A percentile compares a stretch with the other conserved stretches of the same genome.
Evolutionary conservation across 2,329 filamentous ascomycete genomes (phyloP).

Genomic region (Phyllosticta ampelicida): DNA sequence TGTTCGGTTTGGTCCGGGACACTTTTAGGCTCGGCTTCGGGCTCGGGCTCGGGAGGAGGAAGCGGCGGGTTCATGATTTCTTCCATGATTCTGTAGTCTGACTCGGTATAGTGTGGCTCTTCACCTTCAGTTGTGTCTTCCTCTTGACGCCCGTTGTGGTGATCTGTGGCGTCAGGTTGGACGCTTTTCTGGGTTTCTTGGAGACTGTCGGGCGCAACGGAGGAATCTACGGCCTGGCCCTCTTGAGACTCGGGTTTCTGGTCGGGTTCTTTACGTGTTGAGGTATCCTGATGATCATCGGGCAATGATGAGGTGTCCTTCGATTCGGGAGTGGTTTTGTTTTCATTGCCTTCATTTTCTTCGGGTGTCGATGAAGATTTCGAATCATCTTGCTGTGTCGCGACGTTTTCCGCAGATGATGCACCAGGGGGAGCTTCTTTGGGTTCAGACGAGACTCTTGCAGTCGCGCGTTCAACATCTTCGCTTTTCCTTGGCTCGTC

Average conservation of each 20-base stretch:
- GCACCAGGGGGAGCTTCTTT: too few relatives aligned
- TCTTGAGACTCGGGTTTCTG: neutral
- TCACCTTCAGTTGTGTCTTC: neutral
- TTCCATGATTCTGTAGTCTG: neutral
- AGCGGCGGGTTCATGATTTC: neutral
- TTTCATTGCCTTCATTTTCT: too few relatives aligned
- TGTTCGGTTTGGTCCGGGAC: neutral
- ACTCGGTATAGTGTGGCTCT: neutral
- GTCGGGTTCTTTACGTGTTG: neutral
- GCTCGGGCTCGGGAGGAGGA: neutral
- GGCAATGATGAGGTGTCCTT: too few relatives aligned
- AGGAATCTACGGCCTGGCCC: neutral
- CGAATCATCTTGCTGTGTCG: too few relatives aligned
- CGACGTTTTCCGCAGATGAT: too few relatives aligned
- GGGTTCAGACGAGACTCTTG: too few relatives aligned
- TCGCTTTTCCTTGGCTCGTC: too few relatives aligned
- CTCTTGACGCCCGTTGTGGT: neutral
- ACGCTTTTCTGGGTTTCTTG: neutral
- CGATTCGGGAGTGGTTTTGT: too few relatives aligned
- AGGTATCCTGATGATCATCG: too few relatives aligned
- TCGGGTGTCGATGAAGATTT: too few relatives aligned
- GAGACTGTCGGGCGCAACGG: neutral
- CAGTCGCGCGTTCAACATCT: too few relatives aligned
- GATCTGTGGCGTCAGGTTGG: neutral
- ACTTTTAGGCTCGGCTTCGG: neutral